A percentile compares a stretch with the other conserved stretches of the same genome.
These are phyloP conservation scores for Phaseolus coccineus DNA, from an alignment of 331 rosid species.

Conservation along the genomic window DNA sequence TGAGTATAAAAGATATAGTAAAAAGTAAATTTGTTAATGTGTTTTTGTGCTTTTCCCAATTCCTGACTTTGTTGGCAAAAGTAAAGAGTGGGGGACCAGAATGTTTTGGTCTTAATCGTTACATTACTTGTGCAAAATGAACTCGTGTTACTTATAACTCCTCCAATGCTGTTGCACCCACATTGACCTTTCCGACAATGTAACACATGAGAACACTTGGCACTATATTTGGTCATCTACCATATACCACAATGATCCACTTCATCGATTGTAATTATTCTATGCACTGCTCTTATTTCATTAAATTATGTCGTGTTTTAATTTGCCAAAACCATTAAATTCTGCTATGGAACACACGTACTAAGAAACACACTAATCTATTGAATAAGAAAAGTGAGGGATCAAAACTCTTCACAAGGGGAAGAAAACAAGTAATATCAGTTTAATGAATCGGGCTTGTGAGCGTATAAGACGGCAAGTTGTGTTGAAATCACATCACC, in stretches of 20 bases:
- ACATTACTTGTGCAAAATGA: conserved; percentile 9
- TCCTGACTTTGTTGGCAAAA: conserved; percentile 39
- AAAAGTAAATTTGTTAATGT: too few relatives aligned
- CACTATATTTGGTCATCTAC: conserved; percentile 35
- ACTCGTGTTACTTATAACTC: conserved; percentile 10
- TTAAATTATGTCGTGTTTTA: not conserved
- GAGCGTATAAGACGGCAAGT: conserved; percentile 27
- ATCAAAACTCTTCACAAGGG: conserved; percentile 37
- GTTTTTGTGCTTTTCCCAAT: not conserved
- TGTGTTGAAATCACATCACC: conserved; percentile 50
- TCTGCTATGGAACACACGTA: not conserved
- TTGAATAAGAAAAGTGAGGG: not conserved
- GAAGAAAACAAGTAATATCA: conserved; percentile 31
- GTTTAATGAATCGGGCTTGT: conserved; percentile 29
- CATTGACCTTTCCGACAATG: conserved; percentile 35
- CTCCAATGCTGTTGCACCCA: conserved; percentile 35
- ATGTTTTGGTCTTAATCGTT: not conserved
- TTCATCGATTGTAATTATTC: conserved; percentile 6
- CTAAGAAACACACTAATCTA: not conserved
- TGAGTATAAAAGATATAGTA: too few relatives aligned
- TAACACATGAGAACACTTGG: not conserved
- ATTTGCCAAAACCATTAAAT: not conserved
- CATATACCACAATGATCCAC: not conserved
- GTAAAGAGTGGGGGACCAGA: conserved; percentile 47
- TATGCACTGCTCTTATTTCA: not conserved